These are phyloP conservation scores for Cladosporium colombiae DNA, from an alignment of 2,329 filamentous ascomycete species.

Conservation along the genomic window DNA sequence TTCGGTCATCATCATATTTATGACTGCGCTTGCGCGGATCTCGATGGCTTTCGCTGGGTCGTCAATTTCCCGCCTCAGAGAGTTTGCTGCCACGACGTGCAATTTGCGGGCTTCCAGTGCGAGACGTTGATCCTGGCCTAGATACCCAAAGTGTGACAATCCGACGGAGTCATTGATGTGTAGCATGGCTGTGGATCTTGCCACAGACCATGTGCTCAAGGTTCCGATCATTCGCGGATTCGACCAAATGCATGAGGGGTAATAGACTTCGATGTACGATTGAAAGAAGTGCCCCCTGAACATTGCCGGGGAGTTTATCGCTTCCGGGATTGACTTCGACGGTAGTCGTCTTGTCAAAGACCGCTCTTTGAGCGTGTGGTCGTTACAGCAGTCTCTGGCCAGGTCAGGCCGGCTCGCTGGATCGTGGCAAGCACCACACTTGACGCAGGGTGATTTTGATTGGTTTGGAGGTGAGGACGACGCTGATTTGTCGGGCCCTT, in stretches of 20 bases:
- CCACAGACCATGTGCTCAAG: background rate
- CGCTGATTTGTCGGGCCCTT: background rate
- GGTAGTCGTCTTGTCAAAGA: background rate
- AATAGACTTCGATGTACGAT: background rate
- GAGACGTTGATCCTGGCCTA: background rate
- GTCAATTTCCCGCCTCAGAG: background rate
- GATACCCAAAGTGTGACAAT: background rate
- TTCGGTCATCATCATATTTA: slow-evolving; percentile 1
- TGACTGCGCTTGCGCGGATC: background rate
- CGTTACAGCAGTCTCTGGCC: background rate
- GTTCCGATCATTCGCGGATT: slow-evolving; percentile 1
- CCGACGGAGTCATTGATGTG: background rate
- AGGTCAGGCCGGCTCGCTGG: background rate
- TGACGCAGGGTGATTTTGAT: background rate
- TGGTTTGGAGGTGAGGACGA: background rate
- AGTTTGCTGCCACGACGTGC: background rate
- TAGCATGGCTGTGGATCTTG: background rate
- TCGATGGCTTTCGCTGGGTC: background rate
- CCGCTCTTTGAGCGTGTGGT: background rate
- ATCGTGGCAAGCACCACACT: background rate
- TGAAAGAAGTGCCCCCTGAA: background rate
- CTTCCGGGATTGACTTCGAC: background rate
- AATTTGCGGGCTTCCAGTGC: background rate
- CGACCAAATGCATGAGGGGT: slow-evolving; percentile 1
- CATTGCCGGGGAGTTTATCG: background rate